These are phyloP conservation scores for Diaporthe nobilis DNA, from an alignment of 2,329 filamentous ascomycete species.

Conservation along the genomic window DNA sequence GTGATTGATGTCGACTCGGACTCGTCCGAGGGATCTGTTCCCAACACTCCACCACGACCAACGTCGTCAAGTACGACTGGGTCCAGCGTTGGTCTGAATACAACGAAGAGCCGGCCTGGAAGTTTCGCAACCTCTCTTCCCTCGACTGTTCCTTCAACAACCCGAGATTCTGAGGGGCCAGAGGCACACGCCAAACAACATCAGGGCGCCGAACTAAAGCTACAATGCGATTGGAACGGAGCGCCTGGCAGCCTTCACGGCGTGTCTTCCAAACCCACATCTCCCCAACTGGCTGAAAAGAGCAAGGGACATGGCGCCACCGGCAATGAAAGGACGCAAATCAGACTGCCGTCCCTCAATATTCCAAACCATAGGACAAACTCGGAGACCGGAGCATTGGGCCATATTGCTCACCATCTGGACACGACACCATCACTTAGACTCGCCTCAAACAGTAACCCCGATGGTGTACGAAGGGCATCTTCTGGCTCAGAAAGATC, in stretches of 20 bases:
- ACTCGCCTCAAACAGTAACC: background rate
- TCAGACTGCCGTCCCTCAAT: background rate
- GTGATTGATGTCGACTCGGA: background rate
- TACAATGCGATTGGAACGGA: background rate
- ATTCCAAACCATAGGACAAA: background rate
- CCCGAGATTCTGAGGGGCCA: background rate
- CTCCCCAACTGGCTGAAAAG: background rate
- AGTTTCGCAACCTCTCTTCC: background rate
- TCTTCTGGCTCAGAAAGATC: background rate
- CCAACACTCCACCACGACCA: conserved; percentile 12
- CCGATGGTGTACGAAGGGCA: background rate
- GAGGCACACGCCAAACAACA: background rate
- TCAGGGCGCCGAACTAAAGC: background rate
- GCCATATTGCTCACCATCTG: background rate
- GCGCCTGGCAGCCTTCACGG: background rate
- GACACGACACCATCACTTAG: background rate
- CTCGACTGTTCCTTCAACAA: background rate
- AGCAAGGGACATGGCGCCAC: background rate
- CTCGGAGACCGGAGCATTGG: background rate
- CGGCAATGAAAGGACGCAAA: background rate
- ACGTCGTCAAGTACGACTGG: background rate
- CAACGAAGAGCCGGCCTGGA: background rate
- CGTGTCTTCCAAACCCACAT: background rate
- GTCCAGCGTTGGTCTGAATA: background rate
- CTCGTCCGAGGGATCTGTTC: background rate